Conservation (phyloP, 169 alveolate genomes). For the Pseudocohnilembus persalinus region DNA sequence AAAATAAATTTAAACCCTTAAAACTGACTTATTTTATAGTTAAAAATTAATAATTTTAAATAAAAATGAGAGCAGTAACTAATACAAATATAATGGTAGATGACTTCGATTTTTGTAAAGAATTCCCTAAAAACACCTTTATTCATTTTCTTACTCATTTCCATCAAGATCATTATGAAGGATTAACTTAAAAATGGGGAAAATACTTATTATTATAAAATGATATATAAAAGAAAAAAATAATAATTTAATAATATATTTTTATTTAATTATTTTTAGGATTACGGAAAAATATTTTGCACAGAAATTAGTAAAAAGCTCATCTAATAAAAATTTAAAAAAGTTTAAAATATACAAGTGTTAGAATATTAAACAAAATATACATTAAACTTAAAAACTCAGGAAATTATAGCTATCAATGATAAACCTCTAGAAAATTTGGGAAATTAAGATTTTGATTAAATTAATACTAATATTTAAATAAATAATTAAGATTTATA, state of each 20-base stretch:
- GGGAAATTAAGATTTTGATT: neutral
- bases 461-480: too few species aligned
- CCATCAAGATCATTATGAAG: slow-evolving; percentile 61
- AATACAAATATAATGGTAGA: slow-evolving; percentile 71
- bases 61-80: slow-evolving; percentile 60
- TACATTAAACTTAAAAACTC: slow-evolving; percentile 16
- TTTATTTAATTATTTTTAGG: neutral
- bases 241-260: too few species aligned
- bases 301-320: slow-evolving; percentile 38
- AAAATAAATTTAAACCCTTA: too few species aligned
- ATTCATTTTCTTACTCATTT: slow-evolving; percentile 72
- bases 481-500: too few species aligned
- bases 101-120: slow-evolving; percentile 53
- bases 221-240: too few species aligned
- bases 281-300: slow-evolving; percentile 48
- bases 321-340: slow-evolving; percentile 36
- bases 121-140: slow-evolving; percentile 45
- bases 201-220: too few species aligned
- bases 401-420: slow-evolving; percentile 16
- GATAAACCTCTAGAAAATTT: neutral
- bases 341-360: slow-evolving; percentile 24
- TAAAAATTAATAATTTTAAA: too few species aligned
- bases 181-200: slow-evolving; percentile 45
- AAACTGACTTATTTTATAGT: too few species aligned
- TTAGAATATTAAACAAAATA: slow-evolving; percentile 35